Base-by-base conservation (phyloP, 129 eudicot species). In the Lactuca sativa region DNA sequence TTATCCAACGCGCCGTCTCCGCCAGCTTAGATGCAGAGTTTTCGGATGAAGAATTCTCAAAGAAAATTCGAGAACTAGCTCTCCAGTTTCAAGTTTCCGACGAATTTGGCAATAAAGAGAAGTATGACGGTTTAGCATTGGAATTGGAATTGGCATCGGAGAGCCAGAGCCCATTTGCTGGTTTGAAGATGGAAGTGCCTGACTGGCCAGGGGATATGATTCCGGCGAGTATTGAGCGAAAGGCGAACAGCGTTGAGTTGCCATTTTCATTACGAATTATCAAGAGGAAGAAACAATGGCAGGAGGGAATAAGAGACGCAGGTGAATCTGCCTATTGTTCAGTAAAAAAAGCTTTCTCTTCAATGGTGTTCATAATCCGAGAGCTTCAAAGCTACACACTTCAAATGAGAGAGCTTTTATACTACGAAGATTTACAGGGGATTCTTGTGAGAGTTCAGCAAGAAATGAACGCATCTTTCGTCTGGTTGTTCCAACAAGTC, bases 401-500 rank as follows among this genome's bases (percentile, higher is more conserved):
- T 8, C 96, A 89, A 40, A 92, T 89, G 98, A 81, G 98, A 41
- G 86, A 89, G 67, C 25, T 80, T 6, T 43, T 89, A 59, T 85
- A 54, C 36, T 92, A 80, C 14, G 95, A 89, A 62, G 98, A 92
- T 81, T 67, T 92, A 31, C 89, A 86, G 18, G 96, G 82, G 60
- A 83, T 92, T 52, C 63, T 89, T 9, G 86, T 77, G 10, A 81
- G 90, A 41, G 98, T 92, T 14, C 95, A 89, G 11, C 70, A 69
- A 34, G 98, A 92, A 38, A 89, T 92, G 95, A 84, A 89, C 53
- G 96, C 91, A 0, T 92, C 98, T 1, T 92, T 92, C 21, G 98
- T 92, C 17, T 92, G 98, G 98, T 62, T 92, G 38, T 92, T 92
- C 43, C 96, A 92, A 59, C 96, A 89, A 62, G 96, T 92, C 0